Evolutionary conservation across 2,329 filamentous ascomycete species (phyloP), one percentile per base, ranked within the genome.

Genomic region (Myrmaecium sp.): DNA sequence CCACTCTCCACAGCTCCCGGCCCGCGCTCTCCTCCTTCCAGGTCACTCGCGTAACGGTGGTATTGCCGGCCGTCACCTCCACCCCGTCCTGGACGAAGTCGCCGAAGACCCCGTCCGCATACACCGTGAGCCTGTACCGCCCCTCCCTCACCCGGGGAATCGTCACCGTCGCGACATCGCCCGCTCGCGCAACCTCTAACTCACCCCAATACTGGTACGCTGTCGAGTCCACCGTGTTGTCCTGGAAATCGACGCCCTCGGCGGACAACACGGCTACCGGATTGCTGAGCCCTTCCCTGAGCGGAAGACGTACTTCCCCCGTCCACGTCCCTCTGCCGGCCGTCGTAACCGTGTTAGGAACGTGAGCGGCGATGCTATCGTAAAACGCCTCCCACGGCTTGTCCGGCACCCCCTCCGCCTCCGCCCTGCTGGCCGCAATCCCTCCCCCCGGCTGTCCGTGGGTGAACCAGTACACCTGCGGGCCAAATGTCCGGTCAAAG

Each of bases 401-500:
- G 19, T 55, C 49, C 6, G 61, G 63, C 32, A 59, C 60, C 31
- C 57, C 48, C 11, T 54, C 50, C 1, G 71, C 70, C 29, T 75
- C 70, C 7, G 52, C 47, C 13, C 64, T 55, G 3, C 71, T 55
- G 2, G 52, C 51, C 12, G 60, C 43, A 23, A 69, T 50, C 4
- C 54, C 46, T 2, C 57, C 52, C 5, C 56, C 55, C 0, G 53
- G 46, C 2, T 54, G 47, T 7, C 64, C 65, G 27, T 60, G 59
- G 44, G 74, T 75, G 52, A 74, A 75, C 39, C 72, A 57, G 38
- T 64, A 74, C 38, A 63, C 73, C 42, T 66, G 62, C 5, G 69
- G 70, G 2, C 71, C 71, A 38, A 74, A 74, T 0, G 70, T 74
- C 3, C 69, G 58, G 37, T 74, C 69, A 34, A 74, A 74, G 1